Base-by-base conservation (phyloP, 2,329 filamentous ascomycete species). In the Trichophyton equinum region DNA sequence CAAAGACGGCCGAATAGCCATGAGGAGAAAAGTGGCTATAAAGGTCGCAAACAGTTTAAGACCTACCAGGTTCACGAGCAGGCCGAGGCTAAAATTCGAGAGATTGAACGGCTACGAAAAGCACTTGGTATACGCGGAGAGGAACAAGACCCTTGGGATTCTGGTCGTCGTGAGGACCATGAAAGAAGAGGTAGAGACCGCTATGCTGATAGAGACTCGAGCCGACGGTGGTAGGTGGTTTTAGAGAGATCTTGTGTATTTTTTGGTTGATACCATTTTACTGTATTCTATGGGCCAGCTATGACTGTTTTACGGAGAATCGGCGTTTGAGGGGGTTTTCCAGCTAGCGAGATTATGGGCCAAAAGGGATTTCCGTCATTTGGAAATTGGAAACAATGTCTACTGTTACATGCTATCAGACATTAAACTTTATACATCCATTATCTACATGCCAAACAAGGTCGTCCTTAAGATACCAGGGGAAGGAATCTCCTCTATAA, bases 21-120 rank as follows among this genome's bases (percentile, higher is more conserved):
- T 59, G 59, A 65, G 38, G 70, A 68, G 25, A 55, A 55, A 22
- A 60, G 49, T 18, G 62, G 49, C 51, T 64, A 65, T 4, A 67
- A 64, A 63, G 69, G 71, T 63, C 65, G 71, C 70, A 76, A 62
- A 69, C 81, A 83, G 8, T 81, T 97, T 65, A 99, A 97, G 76
- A 81, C 85, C 66, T 91, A 97, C 75, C 90, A 97, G 75, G 91
- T 97, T 20, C 94, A 99, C 77, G 94, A 97, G 76, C 81, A 96
- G 72, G 94, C 94, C 18, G 88, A 94, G 69, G 94, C 92, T 63
- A 99, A 99, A 81, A 92, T 95, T 67, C 87, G 89, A 72, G 94
- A 99, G 80, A 96, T 87, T 74, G 91, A 97, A 76, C 82, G 88
- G 68, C 77, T 99, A 72, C 79, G 92, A 65, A 88, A 81, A 74